phyloP scores from a whole-genome alignment of 2,329 filamentous ascomycete species.

The Penicillium occitanis region DNA sequence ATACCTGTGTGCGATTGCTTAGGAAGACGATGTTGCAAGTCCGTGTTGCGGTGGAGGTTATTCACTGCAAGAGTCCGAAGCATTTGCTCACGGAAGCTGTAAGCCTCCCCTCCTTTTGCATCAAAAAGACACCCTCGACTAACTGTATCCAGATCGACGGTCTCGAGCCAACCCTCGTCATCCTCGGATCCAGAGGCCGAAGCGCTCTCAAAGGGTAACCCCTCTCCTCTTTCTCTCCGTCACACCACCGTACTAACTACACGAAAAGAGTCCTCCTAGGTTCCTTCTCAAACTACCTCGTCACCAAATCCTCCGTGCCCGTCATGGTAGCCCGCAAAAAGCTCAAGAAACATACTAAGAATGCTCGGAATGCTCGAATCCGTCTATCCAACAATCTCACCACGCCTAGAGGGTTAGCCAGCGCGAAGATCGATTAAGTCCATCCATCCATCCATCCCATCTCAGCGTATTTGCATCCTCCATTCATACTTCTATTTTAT shows the following conservation, averaged over 20 bases:
- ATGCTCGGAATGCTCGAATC: constrained; percentile 64
- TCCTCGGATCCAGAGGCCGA: constrained; percentile 85
- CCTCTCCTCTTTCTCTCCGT: constrained; percentile 33
- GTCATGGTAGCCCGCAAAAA: constrained; percentile 97
- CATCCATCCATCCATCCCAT: background rate
- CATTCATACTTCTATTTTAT: background rate
- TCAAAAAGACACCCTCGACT: background rate
- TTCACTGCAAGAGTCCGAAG: constrained; percentile 97
- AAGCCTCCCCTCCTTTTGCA: constrained; percentile 33
- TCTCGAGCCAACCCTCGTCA: constrained; percentile 85
- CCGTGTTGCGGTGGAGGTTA: constrained; percentile 88
- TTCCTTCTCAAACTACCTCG: constrained; percentile 95
- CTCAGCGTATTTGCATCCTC: background rate
- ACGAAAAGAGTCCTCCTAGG: constrained; percentile 76
- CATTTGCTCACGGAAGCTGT: constrained; percentile 92
- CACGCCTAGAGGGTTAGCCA: constrained; percentile 67
- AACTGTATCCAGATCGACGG: constrained; percentile 71
- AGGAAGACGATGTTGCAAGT: constrained; percentile 92
- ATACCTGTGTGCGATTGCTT: constrained; percentile 78
- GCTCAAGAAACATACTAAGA: constrained; percentile 79
- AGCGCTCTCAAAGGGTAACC: constrained; percentile 85
- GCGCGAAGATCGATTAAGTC: constrained; percentile 70
- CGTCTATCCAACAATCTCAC: constrained; percentile 79
- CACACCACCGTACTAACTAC: background rate
- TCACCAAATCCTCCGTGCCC: constrained; percentile 92